phyloP scores from a whole-genome alignment of 139 green algal species.

The Chlorella sp. region DNA sequence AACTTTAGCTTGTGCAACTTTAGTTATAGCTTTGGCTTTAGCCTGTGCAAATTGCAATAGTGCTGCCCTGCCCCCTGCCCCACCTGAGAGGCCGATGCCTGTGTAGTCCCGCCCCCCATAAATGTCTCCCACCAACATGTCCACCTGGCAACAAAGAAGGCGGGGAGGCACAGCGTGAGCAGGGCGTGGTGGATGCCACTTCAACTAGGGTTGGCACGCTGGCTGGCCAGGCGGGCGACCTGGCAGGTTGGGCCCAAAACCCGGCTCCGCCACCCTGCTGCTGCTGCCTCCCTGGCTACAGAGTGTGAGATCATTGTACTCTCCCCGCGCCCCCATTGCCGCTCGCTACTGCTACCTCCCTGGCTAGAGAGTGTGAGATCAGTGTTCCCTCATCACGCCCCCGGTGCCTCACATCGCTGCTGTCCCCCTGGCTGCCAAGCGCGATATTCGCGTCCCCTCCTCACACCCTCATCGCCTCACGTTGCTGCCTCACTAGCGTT shows the following conservation, averaged over 20 bases:
- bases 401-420: conserved; percentile 63
- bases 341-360: background rate
- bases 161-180: background rate
- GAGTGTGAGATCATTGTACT: conserved; percentile 97
- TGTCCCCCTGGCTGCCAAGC: conserved; percentile 89
- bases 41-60: background rate
- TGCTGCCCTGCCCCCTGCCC: background rate
- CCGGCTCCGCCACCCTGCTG: too few species aligned
- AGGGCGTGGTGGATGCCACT: background rate
- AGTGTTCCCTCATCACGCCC: background rate
- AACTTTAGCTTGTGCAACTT: background rate
- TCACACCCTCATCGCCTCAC: too few species aligned
- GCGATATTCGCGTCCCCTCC: conserved; percentile 99
- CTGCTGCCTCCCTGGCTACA: conserved; percentile 88
- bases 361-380: background rate
- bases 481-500: too few species aligned
- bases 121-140: conserved; percentile 99
- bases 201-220: too few species aligned
- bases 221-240: too few species aligned
- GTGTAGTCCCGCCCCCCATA: conserved; percentile 96
- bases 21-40: too few species aligned
- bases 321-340: too few species aligned
- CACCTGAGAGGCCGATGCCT: conserved; percentile 85
- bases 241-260: too few species aligned
- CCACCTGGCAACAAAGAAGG: conserved; percentile 67